A percentile compares a stretch with the other conserved stretches of the same genome.
These are phyloP conservation scores for Aspergillus vadensis DNA, from an alignment of 2,329 filamentous ascomycete genomes.

Conservation along the genomic window DNA sequence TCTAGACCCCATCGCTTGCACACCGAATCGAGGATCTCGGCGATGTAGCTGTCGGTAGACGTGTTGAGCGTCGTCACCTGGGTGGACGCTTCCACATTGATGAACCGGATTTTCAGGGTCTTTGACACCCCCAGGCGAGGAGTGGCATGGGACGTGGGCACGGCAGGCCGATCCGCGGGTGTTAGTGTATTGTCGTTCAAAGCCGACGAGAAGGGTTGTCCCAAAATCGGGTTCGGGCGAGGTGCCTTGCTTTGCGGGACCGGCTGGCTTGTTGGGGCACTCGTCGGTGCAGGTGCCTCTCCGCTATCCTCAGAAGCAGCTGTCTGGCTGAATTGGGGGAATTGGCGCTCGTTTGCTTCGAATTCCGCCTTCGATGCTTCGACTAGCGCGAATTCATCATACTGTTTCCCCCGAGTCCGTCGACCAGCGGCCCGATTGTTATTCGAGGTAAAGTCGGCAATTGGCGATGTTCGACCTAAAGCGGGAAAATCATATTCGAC, in stretches of 20 bases:
- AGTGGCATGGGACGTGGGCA: slow-evolving; percentile 49
- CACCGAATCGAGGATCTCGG: slow-evolving; percentile 65
- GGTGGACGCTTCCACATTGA: slow-evolving; percentile 59
- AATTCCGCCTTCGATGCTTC: slow-evolving; percentile 59
- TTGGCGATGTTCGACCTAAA: slow-evolving; percentile 57
- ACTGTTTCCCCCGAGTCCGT: slow-evolving; percentile 63
- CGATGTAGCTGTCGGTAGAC: slow-evolving; percentile 67
- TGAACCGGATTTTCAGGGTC: slow-evolving; percentile 62
- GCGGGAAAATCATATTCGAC: slow-evolving; percentile 68
- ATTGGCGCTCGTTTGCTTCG: slow-evolving; percentile 60
- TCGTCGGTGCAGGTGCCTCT: slow-evolving; percentile 26
- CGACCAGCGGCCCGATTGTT: slow-evolving; percentile 62
- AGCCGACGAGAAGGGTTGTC: slow-evolving; percentile 50
- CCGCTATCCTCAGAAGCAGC: slow-evolving; percentile 34
- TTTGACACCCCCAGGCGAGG: slow-evolving; percentile 61
- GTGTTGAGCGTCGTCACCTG: slow-evolving; percentile 58
- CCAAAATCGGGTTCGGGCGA: slow-evolving; percentile 46
- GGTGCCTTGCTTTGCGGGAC: slow-evolving; percentile 27
- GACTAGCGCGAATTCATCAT: slow-evolving; percentile 67
- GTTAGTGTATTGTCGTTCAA: slow-evolving; percentile 48
- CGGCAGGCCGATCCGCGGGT: slow-evolving; percentile 49
- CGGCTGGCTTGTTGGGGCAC: slow-evolving; percentile 25
- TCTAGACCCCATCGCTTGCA: slow-evolving; percentile 66
- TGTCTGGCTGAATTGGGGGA: slow-evolving; percentile 51
- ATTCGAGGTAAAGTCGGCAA: slow-evolving; percentile 67